Evolutionary conservation across 495 filamentous ascomycete genomes (phyloP).

Genomic region (Tuber brumale): DNA sequence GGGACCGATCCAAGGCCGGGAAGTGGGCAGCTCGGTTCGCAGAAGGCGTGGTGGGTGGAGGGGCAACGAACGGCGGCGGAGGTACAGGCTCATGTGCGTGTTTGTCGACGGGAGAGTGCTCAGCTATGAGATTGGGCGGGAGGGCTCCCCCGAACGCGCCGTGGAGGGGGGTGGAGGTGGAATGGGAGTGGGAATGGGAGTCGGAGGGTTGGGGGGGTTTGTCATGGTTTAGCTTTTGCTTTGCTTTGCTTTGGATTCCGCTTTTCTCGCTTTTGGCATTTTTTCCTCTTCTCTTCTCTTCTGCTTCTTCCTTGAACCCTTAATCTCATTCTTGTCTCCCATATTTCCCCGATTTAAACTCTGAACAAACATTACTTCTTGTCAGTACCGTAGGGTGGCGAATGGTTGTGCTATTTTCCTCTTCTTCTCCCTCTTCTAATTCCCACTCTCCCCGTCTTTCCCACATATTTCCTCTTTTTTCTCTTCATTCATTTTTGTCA

Average conservation of each 20-base stretch:
- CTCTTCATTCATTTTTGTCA: background rate
- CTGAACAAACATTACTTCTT: conserved; percentile 4
- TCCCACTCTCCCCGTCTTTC: background rate
- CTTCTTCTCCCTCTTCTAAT: background rate
- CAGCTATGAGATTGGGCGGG: conserved; percentile 64
- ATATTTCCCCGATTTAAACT: background rate
- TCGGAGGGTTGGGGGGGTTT: conserved; percentile 22
- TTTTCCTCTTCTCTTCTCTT: background rate
- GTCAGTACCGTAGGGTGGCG: background rate
- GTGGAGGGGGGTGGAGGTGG: conserved; percentile 9
- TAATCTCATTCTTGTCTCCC: background rate
- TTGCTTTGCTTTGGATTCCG: background rate
- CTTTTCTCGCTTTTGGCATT: background rate
- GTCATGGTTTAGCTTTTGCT: conserved; percentile 24
- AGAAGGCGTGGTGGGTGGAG: conserved; percentile 22
- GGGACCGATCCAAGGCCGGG: conserved; percentile 58
- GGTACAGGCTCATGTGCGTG: conserved; percentile 67
- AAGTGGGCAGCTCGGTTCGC: conserved; percentile 29
- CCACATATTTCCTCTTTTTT: background rate
- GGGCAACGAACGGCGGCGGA: conserved; percentile 38
- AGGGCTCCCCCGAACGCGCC: conserved; percentile 5
- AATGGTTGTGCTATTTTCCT: background rate
- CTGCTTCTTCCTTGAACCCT: background rate
- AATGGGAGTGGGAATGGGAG: conserved; percentile 13
- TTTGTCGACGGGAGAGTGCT: conserved; percentile 72